These are phyloP conservation scores for Chaetomium sp. DNA, from an alignment of 2,329 filamentous ascomycete species.

Conservation along the genomic window DNA sequence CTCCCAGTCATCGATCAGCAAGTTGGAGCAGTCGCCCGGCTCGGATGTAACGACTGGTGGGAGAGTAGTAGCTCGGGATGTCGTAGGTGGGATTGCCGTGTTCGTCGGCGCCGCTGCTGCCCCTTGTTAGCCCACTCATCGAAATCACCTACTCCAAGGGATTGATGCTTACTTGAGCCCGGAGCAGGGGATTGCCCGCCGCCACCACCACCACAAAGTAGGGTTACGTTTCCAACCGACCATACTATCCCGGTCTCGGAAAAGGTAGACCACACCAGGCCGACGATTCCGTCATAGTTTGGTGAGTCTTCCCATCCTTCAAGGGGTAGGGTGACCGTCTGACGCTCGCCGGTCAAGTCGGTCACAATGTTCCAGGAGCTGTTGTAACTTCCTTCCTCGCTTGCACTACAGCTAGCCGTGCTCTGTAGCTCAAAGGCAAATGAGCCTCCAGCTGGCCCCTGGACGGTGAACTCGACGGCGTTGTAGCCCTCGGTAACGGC, in stretches of 20 bases:
- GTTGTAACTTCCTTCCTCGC: conserved; percentile 21
- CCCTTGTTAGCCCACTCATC: conserved; percentile 15
- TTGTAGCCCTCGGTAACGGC: conserved; percentile 50
- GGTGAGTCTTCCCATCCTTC: conserved; percentile 50
- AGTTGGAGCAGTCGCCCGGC: conserved; percentile 33
- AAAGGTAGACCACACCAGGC: conserved; percentile 35
- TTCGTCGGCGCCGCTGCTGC: conserved; percentile 21
- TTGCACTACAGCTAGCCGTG: conserved; percentile 25
- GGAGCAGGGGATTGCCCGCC: not conserved
- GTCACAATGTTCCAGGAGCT: conserved; percentile 37
- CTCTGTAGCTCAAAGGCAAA: conserved; percentile 53
- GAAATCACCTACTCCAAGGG: conserved; percentile 19
- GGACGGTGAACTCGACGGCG: conserved; percentile 50
- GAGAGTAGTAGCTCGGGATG: conserved; percentile 24
- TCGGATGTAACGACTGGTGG: conserved; percentile 26
- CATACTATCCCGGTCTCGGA: conserved; percentile 29
- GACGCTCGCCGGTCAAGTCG: conserved; percentile 51
- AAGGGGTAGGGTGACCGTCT: conserved; percentile 55
- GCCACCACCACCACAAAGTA: conserved; percentile 46
- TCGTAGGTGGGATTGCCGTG: conserved; percentile 19
- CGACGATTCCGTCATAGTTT: conserved; percentile 50
- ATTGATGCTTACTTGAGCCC: conserved; percentile 23
- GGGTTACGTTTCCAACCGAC: conserved; percentile 35
- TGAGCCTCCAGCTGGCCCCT: conserved; percentile 47
- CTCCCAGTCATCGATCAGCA: conserved; percentile 58